Evolutionary conservation across 768 basidiomycete genomes (phyloP).

Genomic region (Trametopsis cervina): DNA sequence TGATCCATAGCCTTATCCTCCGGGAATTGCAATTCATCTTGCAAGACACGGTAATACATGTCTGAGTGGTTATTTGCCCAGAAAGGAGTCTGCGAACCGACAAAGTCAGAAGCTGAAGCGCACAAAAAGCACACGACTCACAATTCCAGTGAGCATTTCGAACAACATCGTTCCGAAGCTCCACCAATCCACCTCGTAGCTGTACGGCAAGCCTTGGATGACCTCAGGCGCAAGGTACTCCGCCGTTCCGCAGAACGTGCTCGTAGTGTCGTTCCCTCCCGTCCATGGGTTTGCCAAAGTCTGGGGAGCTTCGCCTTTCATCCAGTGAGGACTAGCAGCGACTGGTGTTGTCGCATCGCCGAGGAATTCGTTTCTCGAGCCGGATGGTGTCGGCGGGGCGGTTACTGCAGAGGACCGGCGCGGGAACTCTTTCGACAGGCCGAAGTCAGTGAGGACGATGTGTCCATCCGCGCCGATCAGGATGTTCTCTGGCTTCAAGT

Average conservation of each 20-base stretch:
- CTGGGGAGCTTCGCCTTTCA: slow-evolving; percentile 54
- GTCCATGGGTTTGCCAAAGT: slow-evolving; percentile 54
- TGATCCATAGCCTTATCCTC: slow-evolving; percentile 90
- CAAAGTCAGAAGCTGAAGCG: slow-evolving; percentile 4
- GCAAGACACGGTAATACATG: slow-evolving; percentile 90
- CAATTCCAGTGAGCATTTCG: slow-evolving; percentile 95
- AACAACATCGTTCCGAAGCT: slow-evolving; percentile 96
- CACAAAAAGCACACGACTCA: slow-evolving; percentile 37
- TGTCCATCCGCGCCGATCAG: slow-evolving; percentile 93
- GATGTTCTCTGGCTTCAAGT: slow-evolving; percentile 96
- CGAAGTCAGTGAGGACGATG: slow-evolving; percentile 96
- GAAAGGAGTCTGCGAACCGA: slow-evolving; percentile 66
- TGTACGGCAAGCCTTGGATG: slow-evolving; percentile 83
- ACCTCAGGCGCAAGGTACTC: slow-evolving; percentile 97
- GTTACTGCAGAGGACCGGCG: slow-evolving; percentile 39
- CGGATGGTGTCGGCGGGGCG: slow-evolving; percentile 53
- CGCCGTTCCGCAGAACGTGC: slow-evolving; percentile 92
- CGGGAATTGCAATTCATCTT: slow-evolving; percentile 85
- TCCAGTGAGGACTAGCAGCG: slow-evolving; percentile 65
- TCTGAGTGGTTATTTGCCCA: slow-evolving; percentile 91
- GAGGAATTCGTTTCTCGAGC: slow-evolving; percentile 18
- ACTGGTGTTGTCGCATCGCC: not conserved
- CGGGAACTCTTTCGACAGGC: slow-evolving; percentile 87
- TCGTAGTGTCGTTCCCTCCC: slow-evolving; percentile 58
- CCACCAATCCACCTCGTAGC: slow-evolving; percentile 98